Percentiles rank a stretch among this genome's conserved stretches.
phyloP scores from a whole-genome alignment of 1,284 basidiomycete genomes.

The Hemileia vastatrix region DNA sequence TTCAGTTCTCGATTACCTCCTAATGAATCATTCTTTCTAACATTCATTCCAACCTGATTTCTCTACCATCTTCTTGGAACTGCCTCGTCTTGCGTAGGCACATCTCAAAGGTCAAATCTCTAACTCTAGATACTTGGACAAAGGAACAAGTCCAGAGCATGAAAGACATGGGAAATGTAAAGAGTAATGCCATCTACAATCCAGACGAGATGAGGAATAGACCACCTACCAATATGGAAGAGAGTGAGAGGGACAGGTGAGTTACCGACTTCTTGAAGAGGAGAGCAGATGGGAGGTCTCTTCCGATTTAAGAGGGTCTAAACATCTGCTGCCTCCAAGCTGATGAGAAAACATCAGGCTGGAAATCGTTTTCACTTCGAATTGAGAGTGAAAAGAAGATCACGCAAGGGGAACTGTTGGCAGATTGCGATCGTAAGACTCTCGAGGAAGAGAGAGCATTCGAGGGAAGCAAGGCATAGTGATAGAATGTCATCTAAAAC shows the following conservation, averaged over 20 bases:
- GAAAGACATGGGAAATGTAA: constrained; percentile 64
- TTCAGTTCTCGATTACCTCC: constrained; percentile 26
- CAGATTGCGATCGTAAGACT: no score
- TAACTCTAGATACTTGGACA: constrained; percentile 71
- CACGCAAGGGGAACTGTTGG: no score
- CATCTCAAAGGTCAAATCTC: constrained; percentile 57
- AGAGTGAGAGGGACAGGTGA: constrained; percentile 65
- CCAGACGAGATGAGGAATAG: constrained; percentile 65
- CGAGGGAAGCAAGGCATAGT: no score
- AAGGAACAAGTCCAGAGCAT: constrained; percentile 70
- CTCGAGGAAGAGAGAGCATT: no score
- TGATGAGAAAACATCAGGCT: no score
- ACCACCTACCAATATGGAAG: constrained; percentile 66
- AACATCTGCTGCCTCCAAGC: no score
- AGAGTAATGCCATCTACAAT: constrained; percentile 63
- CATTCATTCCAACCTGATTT: background rate
- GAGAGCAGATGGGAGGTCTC: background rate
- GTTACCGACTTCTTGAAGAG: background rate
- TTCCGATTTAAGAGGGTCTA: background rate
- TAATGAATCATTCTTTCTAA: background rate
- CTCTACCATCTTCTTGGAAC: background rate
- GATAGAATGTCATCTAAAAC: no score
- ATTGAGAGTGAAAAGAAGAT: no score
- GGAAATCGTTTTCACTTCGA: no score
- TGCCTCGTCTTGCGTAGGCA: constrained; percentile 22